Evolutionary conservation across 2,329 filamentous ascomycete genomes (phyloP), one percentile per base, ranked within the genome.

Genomic region (Fusarium sp.): DNA sequence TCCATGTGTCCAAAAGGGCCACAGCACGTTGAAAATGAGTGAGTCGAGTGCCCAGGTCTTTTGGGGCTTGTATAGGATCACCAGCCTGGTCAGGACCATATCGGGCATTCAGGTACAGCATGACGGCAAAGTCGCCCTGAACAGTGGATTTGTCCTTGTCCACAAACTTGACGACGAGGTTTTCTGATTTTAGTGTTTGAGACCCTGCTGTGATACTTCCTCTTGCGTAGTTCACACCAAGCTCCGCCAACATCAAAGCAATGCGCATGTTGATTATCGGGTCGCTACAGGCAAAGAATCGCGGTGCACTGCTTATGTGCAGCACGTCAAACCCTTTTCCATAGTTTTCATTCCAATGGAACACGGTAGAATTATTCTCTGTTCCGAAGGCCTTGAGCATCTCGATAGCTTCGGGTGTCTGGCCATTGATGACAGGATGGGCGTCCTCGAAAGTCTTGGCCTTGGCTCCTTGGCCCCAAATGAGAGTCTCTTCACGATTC

Each of bases 401-500:
- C 45, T 80, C 80, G 47, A 92, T 83, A 0, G 90, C 89, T 73
- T 92, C 87, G 5, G 82, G 78, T 1, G 85, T 84, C 67, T 92
- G 86, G 1, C 91, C 92, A 66, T 93, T 93, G 56, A 93, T 78
- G 13, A 96, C 89, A 0, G 81, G 72, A 1, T 81, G 80, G 0
- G 94, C 93, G 1, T 82, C 79, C 0, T 83, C 82, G 23, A 83
- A 83, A 0, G 81, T 83, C 80, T 97, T 97, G 8, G 82, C 82
- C 1, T 86, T 88, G 1, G 94, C 95, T 4, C 96, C 96, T 78
- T 97, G 94, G 15, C 96, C 96, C 95, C 94, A 98, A 55, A 99
- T 97, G 4, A 80, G 80, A 30, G 82, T 82, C 39, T 86, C 83
- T n/a, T 87, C 82, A 6, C 83, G 81, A 71, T 90, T 84, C 44